Base-by-base conservation (phyloP, 2,329 filamentous ascomycete species). In the Epichloe gansuensis region DNA sequence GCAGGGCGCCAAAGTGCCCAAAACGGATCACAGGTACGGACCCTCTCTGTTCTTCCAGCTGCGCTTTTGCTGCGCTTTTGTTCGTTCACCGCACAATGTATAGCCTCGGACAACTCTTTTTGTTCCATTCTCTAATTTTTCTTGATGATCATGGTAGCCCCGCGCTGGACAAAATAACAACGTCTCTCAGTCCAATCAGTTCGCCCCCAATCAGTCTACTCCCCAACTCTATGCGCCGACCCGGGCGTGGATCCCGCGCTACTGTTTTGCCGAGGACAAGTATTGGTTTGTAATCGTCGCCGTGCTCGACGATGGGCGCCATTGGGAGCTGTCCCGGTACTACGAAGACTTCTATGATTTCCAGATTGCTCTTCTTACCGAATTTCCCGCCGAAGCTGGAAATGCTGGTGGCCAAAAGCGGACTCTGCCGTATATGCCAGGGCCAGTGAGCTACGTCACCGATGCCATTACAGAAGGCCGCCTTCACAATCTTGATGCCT, bases 331-430 rank as follows among this genome's bases (percentile, higher is more conserved):
- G 48, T 91, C 89, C 41, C 83, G 93, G 57, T 93, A 95, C 64
- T 98, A 98, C 64, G 90, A 97, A 67, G 93, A 97, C 71, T 98
- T 98, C 65, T 98, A 97, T 71, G 93, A 97, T 68, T 91, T 97
- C 67, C 93, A 98, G 67, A 97, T 97, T 64, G 88, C 90, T 35
- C 82, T 98, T 8, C 80, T 98, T 48, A 91, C 90, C 45, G 88
- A 84, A 58, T 97, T 96, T 63, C 91, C 93, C 23, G 83, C 87
- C 38, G 93, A 97, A 69, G 91, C 93, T 39, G 93, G 93, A 51
- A 93, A 94, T 63, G 86, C 84, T 17, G 85, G 85, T 45, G 78
- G 77, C 48, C 83, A 90, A 63, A 84, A 86, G 64, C 85, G 93
- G 52, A 89, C 86, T 8, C 71, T 98, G 12, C 93, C 93, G 2